Percentiles rank a stretch among this genome's conserved stretches.
Evolutionary conservation across 2,329 filamentous ascomycete species (phyloP).

Genomic region (Bipolaris zeicola): DNA sequence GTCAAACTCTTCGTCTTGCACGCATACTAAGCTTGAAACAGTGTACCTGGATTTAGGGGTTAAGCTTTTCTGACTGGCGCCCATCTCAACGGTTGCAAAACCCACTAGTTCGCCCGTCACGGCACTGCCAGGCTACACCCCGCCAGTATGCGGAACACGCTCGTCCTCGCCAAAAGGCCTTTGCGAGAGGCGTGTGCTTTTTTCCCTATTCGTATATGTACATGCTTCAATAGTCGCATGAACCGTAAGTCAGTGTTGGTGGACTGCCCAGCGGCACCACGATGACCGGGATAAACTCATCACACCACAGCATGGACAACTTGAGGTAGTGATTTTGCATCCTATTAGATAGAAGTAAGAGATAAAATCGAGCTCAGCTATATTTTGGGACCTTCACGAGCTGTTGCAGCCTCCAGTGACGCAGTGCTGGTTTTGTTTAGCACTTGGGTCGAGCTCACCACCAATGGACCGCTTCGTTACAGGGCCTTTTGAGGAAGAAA

Average conservation of each 20-base stretch:
- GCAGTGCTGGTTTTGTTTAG: not conserved
- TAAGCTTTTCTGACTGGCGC: conserved; percentile 22
- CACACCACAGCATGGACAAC: not conserved
- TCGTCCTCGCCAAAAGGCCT: not conserved
- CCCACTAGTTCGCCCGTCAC: conserved; percentile 30
- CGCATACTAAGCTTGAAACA: conserved; percentile 1
- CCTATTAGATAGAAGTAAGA: not conserved
- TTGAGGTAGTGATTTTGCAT: not conserved
- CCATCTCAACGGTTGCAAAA: conserved; percentile 18
- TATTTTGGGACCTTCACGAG: not conserved
- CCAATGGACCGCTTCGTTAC: not conserved
- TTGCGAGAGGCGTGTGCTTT: not conserved
- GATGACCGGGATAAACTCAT: not conserved
- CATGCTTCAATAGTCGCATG: not conserved
- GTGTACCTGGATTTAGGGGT: conserved; percentile 9
- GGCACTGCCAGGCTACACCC: conserved; percentile 14
- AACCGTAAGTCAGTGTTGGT: not conserved
- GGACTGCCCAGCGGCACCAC: not conserved
- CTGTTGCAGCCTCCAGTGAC: not conserved
- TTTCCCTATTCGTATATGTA: not conserved
- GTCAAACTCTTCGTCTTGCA: not conserved
- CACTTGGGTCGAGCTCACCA: not conserved
- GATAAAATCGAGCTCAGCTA: not conserved
- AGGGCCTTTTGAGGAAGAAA: not conserved
- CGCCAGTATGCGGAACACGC: not conserved